Evolutionary conservation across 2,329 filamentous ascomycete genomes (phyloP), one percentile per base, ranked within the genome.

Genomic region (Onygena corvina): DNA sequence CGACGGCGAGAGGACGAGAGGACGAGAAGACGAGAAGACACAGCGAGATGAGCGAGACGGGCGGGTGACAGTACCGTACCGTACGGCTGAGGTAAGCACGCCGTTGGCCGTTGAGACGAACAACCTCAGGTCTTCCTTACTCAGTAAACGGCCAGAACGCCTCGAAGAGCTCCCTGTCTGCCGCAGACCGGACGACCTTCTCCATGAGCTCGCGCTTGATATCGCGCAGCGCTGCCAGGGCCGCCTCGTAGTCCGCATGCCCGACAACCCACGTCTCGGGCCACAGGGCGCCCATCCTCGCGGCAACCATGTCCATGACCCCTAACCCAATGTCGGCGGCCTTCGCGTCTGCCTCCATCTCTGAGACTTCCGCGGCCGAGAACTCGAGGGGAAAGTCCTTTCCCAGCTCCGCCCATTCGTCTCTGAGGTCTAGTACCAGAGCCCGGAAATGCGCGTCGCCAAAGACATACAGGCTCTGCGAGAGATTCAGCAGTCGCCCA

Each of bases 101-200:
- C 27, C 27, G 27, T 5, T 29, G 11, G n/a, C n/a, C n/a, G n/a
- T n/a, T n/a, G n/a, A n/a, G n/a, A n/a, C n/a, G n/a, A n/a, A n/a
- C n/a, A n/a, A n/a, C n/a, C n/a, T n/a, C n/a, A n/a, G n/a, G n/a
- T n/a, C n/a, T n/a, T n/a, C n/a, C n/a, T n/a, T n/a, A n/a, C n/a
- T n/a, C n/a, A n/a, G n/a, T n/a, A 48, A 52, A 54, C 14, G 50
- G 50, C 50, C 50, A 54, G n/a, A 33, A 25, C 27, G 23, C 16
- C 35, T 44, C 35, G 21, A 48, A 53, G 12, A 18, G 11, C 11
- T 23, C 29, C 38, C n/a, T 50, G 4, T 52, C 50, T 12, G 34
- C 25, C 27, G 45, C 11, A 30, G 50, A 47, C 11, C 16, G 25
- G 7, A 45, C 47, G 25, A 47, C 45, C 9, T 35, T 27, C 14